A percentile compares a stretch with the other conserved stretches of the same genome.
phyloP scores from a whole-genome alignment of 176 grass and related monocot species.

The Canna indica region DNA sequence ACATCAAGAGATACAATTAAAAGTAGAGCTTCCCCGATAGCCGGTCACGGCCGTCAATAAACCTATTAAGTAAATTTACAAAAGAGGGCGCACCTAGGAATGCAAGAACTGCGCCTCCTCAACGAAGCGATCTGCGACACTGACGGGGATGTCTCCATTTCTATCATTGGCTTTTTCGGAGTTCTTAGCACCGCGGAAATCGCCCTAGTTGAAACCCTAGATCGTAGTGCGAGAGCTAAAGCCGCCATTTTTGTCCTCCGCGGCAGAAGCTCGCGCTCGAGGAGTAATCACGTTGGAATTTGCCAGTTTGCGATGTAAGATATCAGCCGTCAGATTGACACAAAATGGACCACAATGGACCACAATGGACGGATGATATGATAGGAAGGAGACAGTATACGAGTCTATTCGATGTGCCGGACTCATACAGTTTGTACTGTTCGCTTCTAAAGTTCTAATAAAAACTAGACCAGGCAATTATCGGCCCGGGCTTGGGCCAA shows the following conservation, averaged over 20 bases:
- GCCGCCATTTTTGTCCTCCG: slow-evolving; percentile 28
- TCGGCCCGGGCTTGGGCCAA: no score
- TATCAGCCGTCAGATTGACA: neutral
- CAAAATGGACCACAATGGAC: neutral
- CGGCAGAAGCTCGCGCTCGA: neutral
- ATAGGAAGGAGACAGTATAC: neutral
- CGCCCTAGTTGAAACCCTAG: slow-evolving; percentile 28
- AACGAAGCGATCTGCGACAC: neutral
- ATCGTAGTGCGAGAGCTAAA: slow-evolving; percentile 31
- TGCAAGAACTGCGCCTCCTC: slow-evolving; percentile 27
- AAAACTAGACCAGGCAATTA: no score
- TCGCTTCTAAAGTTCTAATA: no score
- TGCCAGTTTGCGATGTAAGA: neutral
- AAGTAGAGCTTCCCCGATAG: neutral
- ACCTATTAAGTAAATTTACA: neutral
- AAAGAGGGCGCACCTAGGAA: slow-evolving; percentile 32
- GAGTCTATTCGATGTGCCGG: neutral
- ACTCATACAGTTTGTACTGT: neutral
- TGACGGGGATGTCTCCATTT: neutral
- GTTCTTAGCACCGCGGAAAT: slow-evolving; percentile 21
- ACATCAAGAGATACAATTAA: neutral
- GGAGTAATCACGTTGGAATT: neutral
- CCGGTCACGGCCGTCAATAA: no score
- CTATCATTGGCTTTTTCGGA: neutral
- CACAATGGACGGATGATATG: neutral